These are phyloP conservation scores for Byssochlamys sp. DNA, from an alignment of 2,329 filamentous ascomycete genomes.

Conservation along the genomic window DNA sequence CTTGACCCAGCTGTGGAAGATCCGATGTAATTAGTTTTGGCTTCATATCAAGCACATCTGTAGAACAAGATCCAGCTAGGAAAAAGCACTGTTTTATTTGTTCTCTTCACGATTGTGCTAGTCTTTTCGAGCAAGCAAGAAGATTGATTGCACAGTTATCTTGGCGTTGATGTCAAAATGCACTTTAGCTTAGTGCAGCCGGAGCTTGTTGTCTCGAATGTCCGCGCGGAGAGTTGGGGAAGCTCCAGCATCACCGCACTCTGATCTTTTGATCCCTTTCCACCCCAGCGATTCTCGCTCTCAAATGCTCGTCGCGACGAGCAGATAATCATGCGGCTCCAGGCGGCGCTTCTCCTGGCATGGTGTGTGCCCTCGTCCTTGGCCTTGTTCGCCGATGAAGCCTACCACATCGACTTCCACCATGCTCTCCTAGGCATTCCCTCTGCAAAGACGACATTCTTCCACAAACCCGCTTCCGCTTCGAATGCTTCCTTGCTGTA, in stretches of 20 bases:
- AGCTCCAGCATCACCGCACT: not conserved
- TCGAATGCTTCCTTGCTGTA: conserved; percentile 86
- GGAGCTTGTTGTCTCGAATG: not conserved
- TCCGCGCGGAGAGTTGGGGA: not conserved
- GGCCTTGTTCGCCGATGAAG: conserved; percentile 82
- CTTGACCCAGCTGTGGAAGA: no score
- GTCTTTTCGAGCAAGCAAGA: not conserved
- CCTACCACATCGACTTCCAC: conserved; percentile 86
- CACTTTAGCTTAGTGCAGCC: not conserved
- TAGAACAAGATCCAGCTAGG: no score
- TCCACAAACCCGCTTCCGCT: conserved; percentile 72
- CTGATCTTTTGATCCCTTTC: not conserved
- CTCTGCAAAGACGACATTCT: conserved; percentile 77
- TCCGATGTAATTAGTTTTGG: no score
- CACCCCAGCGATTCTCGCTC: not conserved
- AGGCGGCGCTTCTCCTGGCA: conserved; percentile 30
- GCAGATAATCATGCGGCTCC: conserved; percentile 30
- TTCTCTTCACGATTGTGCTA: no score
- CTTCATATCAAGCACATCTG: no score
- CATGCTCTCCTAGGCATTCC: conserved; percentile 78
- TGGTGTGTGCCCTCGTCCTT: conserved; percentile 42
- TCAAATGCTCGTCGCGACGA: conserved; percentile 24
- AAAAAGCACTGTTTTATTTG: no score
- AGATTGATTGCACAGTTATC: not conserved
- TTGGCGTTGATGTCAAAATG: not conserved